phyloP scores from a whole-genome alignment of 345 rosid genomes.

The Hibiscus syriacus region DNA sequence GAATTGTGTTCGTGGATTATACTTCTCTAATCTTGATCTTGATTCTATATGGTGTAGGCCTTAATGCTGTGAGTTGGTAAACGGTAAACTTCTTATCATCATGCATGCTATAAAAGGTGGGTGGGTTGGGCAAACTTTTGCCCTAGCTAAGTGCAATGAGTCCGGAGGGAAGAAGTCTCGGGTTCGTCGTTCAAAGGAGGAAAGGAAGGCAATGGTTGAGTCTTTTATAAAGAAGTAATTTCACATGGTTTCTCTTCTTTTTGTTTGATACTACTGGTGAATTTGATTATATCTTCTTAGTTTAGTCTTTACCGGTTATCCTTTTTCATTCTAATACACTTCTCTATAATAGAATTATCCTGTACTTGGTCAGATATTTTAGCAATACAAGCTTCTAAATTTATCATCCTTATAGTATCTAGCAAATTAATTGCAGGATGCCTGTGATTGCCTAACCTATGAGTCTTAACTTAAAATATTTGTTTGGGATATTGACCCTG shows the following conservation, averaged over 20 bases:
- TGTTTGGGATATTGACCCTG: neutral
- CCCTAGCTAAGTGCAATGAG: constrained; percentile 63
- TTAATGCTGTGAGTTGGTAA: constrained; percentile 7
- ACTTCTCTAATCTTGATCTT: constrained; percentile 3
- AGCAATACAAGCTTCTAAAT: neutral
- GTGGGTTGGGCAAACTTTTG: constrained; percentile 41
- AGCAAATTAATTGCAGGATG: neutral
- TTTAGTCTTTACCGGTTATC: neutral
- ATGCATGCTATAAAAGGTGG: constrained; percentile 1
- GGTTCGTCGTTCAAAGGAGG: constrained; percentile 82
- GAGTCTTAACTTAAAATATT: neutral
- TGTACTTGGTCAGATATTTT: no score
- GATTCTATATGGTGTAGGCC: neutral
- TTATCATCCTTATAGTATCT: neutral
- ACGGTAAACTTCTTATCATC: constrained; percentile 14
- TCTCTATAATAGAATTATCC: neutral
- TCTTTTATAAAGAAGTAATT: constrained; percentile 77
- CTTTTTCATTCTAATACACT: neutral
- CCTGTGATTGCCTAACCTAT: neutral
- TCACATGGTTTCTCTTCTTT: neutral
- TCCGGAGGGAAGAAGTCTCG: constrained; percentile 68
- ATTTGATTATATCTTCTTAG: constrained; percentile 1
- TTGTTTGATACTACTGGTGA: constrained; percentile 4
- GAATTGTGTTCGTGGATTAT: neutral
- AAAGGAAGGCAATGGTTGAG: constrained; percentile 78